phyloP scores from a whole-genome alignment of 495 filamentous ascomycete species.

The Neurospora pannonica region DNA sequence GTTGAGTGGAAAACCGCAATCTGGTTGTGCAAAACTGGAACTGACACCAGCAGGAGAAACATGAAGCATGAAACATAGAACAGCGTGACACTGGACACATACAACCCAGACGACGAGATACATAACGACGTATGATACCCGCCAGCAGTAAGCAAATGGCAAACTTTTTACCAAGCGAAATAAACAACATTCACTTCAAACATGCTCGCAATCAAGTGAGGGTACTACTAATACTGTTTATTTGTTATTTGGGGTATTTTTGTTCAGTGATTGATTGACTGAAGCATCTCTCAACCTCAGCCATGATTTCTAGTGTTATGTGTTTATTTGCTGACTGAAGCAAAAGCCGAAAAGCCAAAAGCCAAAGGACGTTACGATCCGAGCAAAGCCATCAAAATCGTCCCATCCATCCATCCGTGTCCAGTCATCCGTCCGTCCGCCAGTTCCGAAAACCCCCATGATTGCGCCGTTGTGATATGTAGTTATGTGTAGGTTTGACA shows the following conservation, averaged over 20 bases:
- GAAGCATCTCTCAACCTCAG: background rate
- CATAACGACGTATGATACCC: background rate
- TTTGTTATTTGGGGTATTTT: background rate
- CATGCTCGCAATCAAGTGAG: background rate
- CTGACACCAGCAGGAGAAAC: too few relatives aligned
- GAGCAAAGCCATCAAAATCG: too few relatives aligned
- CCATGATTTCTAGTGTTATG: background rate
- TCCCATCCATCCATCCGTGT: background rate
- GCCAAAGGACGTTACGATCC: too few relatives aligned
- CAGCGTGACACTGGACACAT: background rate
- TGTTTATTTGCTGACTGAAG: too few relatives aligned
- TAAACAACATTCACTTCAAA: background rate
- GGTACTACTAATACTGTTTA: background rate
- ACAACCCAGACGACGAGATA: background rate
- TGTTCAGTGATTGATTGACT: background rate
- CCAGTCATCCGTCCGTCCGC: background rate
- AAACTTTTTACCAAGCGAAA: background rate
- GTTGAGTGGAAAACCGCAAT: too few relatives aligned
- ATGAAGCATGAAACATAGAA: background rate
- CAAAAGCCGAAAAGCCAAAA: too few relatives aligned
- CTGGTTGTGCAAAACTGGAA: too few relatives aligned
- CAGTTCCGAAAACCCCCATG: background rate
- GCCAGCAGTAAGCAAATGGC: background rate
- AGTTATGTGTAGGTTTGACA: background rate
- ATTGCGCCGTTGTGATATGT: background rate